Evolutionary conservation across 768 basidiomycete genomes (phyloP).

Genomic region (Leccinellum albellum): DNA sequence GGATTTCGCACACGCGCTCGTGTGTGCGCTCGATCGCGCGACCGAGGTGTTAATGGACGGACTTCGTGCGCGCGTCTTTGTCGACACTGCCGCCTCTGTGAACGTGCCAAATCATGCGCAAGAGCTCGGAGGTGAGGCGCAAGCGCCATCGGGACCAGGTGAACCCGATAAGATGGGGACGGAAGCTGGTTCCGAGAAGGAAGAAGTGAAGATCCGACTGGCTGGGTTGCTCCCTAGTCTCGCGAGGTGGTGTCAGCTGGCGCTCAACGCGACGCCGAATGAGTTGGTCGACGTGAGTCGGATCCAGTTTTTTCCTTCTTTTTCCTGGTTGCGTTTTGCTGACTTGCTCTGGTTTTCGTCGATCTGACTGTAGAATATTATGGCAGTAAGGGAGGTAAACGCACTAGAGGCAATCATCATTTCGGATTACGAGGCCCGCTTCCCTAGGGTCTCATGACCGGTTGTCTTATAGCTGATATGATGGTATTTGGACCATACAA

Average conservation of each 20-base stretch:
- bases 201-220: conserved; percentile 57
- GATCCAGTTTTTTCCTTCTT: not conserved
- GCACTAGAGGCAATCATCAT: conserved; percentile 74
- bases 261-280: conserved; percentile 67
- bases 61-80: conserved; percentile 64
- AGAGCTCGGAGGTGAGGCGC: conserved; percentile 1
- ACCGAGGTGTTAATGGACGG: conserved; percentile 60
- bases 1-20: conserved; percentile 69
- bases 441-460: conserved; percentile 19
- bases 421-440: conserved; percentile 58
- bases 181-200: conserved; percentile 4
- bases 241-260: conserved; percentile 70
- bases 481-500: not conserved
- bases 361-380: conserved; percentile 44
- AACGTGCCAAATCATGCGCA: conserved; percentile 6
- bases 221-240: conserved; percentile 80
- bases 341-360: conserved; percentile 4
- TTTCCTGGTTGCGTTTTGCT: not conserved
- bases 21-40: conserved; percentile 68
- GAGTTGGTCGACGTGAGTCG: conserved; percentile 77
- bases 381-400: conserved; percentile 58
- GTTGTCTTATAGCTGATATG: not conserved
- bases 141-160: conserved; percentile 9
- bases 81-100: conserved; percentile 20
- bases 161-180: conserved; percentile 13